Evolutionary conservation across 345 rosid species (phyloP), one percentile per base, ranked within the genome.

Genomic region (Reutealis trisperma): DNA sequence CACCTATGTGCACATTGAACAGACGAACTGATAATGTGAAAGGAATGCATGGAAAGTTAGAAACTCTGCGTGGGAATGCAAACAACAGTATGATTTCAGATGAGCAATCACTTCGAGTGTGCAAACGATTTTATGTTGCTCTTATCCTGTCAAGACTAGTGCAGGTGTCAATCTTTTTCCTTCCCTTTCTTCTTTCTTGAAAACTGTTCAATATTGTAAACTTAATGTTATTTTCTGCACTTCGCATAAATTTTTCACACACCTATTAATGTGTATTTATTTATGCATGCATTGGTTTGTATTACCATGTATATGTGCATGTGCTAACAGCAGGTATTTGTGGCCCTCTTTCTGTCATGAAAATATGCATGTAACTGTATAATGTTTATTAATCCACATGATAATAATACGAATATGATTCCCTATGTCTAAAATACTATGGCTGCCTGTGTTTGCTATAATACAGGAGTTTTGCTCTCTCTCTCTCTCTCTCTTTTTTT

Each of bases 41-140:
- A 82, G 87, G 73, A 59, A 67, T 82, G 70, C 81, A 60, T 67
- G 88, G 86, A 72, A 88, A 90, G 79, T 75, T 69, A 75, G 87
- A 81, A 67, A 81, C 71, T 73, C 86, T 45, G 75, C 63, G 55
- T 55, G 90, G 89, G 68, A 83, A 82, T 59, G 75, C 83, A 30
- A 78, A 79, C 83, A 86, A 63, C 63, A 85, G 72, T 81, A 77
- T 82, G 78, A 89, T 84, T 79, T 90, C 94, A 69, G 91, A 95
- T 71, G 97, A 87, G 80, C 91, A 92, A 80, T 84, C 89, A 72
- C 90, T 87, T 77, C 84, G 99, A 85, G 98, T 93, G 74, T 89
- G 97, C 87, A 93, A 90, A 85, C 87, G 99, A 77, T 95, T 95
- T 88, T 93, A 88, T 71, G 98, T 95, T 83, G 97, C 99, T 83